phyloP scores from a whole-genome alignment of 495 filamentous ascomycete genomes.

The Lichenothelia convexa region DNA sequence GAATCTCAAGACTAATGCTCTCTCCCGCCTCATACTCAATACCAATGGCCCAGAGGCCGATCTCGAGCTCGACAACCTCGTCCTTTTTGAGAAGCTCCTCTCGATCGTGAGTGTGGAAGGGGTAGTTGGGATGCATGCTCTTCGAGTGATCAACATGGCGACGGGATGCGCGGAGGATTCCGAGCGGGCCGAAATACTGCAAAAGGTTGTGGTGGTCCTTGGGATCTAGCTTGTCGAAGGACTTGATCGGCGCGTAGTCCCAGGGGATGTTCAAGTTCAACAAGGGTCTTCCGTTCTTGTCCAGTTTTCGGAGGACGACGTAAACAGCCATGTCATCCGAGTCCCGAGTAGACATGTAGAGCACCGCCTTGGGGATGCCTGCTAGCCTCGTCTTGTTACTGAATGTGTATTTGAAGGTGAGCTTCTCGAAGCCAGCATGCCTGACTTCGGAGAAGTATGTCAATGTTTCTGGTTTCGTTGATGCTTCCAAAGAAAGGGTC shows the following conservation, averaged over 20 bases:
- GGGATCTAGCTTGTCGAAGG: background rate
- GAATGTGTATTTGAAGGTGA: constrained; percentile 23
- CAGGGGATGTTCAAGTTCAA: background rate
- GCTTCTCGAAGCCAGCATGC: constrained; percentile 9
- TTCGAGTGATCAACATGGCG: too few relatives aligned
- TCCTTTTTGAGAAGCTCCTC: background rate
- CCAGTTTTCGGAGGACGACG: constrained; percentile 23
- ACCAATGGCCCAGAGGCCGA: background rate
- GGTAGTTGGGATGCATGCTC: background rate
- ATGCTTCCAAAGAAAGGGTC: too few relatives aligned
- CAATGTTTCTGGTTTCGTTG: background rate
- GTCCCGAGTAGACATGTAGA: constrained; percentile 26
- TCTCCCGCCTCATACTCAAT: background rate
- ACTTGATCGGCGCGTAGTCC: background rate
- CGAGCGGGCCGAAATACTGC: background rate
- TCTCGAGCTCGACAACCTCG: background rate
- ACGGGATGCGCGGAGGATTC: background rate
- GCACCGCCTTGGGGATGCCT: constrained; percentile 20
- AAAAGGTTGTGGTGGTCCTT: background rate
- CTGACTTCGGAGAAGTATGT: constrained; percentile 14
- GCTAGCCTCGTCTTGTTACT: constrained; percentile 14
- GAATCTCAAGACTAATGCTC: background rate
- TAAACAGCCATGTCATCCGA: constrained; percentile 25
- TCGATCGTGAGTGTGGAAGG: background rate
- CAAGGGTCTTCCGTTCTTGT: constrained; percentile 12